Conservation (phyloP, 768 basidiomycete genomes). For the Amanita thiersii region DNA sequence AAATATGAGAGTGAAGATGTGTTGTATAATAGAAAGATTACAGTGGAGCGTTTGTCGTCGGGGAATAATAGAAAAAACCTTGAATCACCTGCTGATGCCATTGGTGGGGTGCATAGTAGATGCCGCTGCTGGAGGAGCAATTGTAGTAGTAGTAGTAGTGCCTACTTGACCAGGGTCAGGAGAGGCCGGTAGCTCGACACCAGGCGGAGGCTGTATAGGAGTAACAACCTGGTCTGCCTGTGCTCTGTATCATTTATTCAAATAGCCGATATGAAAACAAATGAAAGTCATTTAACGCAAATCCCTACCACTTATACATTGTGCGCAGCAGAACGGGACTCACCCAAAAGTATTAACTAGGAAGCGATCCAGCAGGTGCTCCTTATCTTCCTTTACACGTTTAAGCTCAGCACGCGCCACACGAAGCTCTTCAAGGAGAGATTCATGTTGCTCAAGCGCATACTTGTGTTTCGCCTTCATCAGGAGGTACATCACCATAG, state of each 20-base stretch:
- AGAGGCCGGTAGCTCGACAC: slow-evolving; percentile 7
- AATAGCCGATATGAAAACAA: slow-evolving; percentile 1
- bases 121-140: slow-evolving; percentile 2
- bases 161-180: slow-evolving; percentile 4
- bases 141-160: background rate
- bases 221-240: slow-evolving; percentile 19
- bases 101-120: slow-evolving; percentile 10
- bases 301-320: too few species aligned
- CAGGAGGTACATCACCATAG: slow-evolving; percentile 61
- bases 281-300: background rate
- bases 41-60: too few species aligned
- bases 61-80: too few species aligned
- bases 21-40: too few species aligned
- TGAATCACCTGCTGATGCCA: slow-evolving; percentile 2
- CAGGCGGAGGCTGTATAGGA: slow-evolving; percentile 12
- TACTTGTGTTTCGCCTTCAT: slow-evolving; percentile 75
- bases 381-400: slow-evolving; percentile 51
- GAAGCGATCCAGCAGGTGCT: slow-evolving; percentile 48
- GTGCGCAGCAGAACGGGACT: slow-evolving; percentile 19
- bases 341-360: slow-evolving; percentile 45
- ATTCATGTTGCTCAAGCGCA: slow-evolving; percentile 58
- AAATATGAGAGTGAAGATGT: too few species aligned
- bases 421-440: slow-evolving; percentile 58
- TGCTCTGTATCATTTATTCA: slow-evolving; percentile 8
- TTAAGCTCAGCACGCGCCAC: slow-evolving; percentile 41